A percentile compares a stretch with the other conserved stretches of the same genome.
phyloP scores from a whole-genome alignment of 2,329 filamentous ascomycete species.

The Neopestalotiopsis sp. region DNA sequence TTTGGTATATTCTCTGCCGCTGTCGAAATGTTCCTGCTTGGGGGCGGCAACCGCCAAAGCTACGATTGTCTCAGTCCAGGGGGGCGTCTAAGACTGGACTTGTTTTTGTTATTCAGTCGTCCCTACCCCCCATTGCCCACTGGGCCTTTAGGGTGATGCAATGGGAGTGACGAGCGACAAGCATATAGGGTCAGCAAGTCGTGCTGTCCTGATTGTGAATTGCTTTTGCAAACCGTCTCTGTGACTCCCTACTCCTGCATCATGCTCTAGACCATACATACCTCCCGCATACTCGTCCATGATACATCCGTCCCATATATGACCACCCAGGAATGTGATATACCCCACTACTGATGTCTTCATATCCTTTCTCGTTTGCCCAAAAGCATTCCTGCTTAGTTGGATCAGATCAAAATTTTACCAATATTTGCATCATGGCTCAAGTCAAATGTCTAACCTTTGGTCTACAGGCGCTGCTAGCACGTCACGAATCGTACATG shows the following conservation, averaged over 20 bases:
- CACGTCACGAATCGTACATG: conserved; percentile 93
- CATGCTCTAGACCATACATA: background rate
- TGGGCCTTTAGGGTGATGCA: background rate
- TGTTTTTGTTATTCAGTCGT: conserved; percentile 3
- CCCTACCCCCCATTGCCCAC: background rate
- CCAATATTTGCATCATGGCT: conserved; percentile 23
- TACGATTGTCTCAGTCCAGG: conserved; percentile 10
- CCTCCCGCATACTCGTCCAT: background rate
- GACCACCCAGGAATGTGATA: conserved; percentile 1
- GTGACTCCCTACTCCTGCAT: background rate
- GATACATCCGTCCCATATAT: background rate
- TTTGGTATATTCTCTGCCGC: conserved; percentile 18
- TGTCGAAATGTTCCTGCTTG: background rate
- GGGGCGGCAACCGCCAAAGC: conserved; percentile 13
- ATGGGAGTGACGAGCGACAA: background rate
- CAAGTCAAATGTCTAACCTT: conserved; percentile 69
- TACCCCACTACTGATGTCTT: too few relatives aligned
- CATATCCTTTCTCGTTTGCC: conserved; percentile 24
- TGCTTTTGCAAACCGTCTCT: background rate
- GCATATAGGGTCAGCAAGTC: background rate
- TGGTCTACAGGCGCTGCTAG: conserved; percentile 81
- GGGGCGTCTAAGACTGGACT: background rate
- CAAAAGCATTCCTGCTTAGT: conserved; percentile 19
- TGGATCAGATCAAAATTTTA: background rate
- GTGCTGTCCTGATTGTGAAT: background rate